phyloP scores from a whole-genome alignment of 2,329 filamentous ascomycete genomes.

The Cryphonectria carpinicola region DNA sequence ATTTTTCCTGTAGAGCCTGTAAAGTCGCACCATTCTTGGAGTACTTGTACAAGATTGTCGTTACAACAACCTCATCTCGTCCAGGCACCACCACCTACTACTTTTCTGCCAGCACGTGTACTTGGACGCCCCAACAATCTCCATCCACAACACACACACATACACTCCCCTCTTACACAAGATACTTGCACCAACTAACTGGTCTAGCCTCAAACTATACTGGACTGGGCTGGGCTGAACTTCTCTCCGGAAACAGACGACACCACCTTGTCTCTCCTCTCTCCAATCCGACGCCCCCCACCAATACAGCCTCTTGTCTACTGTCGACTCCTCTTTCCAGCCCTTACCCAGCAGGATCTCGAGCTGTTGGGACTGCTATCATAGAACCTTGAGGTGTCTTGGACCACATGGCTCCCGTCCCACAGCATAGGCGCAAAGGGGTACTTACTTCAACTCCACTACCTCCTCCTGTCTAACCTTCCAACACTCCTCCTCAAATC shows the following conservation, averaged over 20 bases:
- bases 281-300: neutral
- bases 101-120: neutral
- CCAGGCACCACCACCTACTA: neutral
- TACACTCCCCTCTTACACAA: too few relatives aligned
- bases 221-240: neutral
- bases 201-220: neutral
- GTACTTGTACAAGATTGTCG: slow-evolving; percentile 6
- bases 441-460: slow-evolving; percentile 28
- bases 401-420: slow-evolving; percentile 24
- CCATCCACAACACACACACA: neutral
- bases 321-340: neutral
- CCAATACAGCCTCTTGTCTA: slow-evolving; percentile 3
- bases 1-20: neutral
- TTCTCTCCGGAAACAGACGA: neutral
- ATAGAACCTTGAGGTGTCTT: neutral
- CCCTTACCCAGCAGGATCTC: neutral
- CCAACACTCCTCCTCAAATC: neutral
- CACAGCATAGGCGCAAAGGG: slow-evolving; percentile 28
- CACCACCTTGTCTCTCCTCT: neutral
- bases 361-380: neutral
- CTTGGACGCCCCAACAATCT: neutral
- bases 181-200: neutral
- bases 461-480: slow-evolving; percentile 14
- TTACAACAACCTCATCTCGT: neutral
- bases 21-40: slow-evolving; percentile 2